Evolutionary conservation across 306 rosid genomes (phyloP), one percentile per base, ranked within the genome.

Genomic region (Senna tora): DNA sequence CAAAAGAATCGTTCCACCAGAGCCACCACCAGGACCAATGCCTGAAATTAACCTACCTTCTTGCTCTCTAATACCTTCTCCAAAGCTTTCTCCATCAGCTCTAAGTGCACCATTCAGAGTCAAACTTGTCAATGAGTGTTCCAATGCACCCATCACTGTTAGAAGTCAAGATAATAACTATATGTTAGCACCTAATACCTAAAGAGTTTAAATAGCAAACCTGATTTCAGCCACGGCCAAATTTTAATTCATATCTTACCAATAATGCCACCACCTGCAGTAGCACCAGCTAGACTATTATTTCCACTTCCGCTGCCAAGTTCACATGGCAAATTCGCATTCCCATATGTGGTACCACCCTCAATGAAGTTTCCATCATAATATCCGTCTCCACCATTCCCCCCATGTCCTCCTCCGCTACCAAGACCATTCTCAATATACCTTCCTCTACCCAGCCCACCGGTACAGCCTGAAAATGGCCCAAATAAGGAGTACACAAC

Each of bases 271-370:
- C 98, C 98, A 73, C 98, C 98, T 4, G 92, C 78, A 36, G 97
- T 94, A 73, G 89, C 92, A 78, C 96, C 94, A 57, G 89, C 97
- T 56, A 86, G 53, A 69, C 87, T 94, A 70, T 62, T 82, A 85
- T 94, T 89, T 62, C 99, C 99, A 78, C 99, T 94, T 73, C 99
- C 99, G 65, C 99, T 94, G 52, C 99, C 99, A 73, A 94, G 99
- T 81, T 94, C 93, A 81, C 99, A 94, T 3, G 99, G 99, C 69
- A 94, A 79, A 78, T 88, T 91, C 65, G 79, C 90, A 86, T 94
- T 83, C 69, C 99, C 99, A 72, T 94, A 87, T 16, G 86, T 59
- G 57, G 46, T 67, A 77, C 99, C 99, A 10, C 99, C 99, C 15
- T 91, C 95, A 77, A 91, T 85, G 68, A 82, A 94, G 70, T 66